These are phyloP conservation scores for Ananas comosus DNA, from an alignment of 176 grass and related monocot species.

Conservation along the genomic window DNA sequence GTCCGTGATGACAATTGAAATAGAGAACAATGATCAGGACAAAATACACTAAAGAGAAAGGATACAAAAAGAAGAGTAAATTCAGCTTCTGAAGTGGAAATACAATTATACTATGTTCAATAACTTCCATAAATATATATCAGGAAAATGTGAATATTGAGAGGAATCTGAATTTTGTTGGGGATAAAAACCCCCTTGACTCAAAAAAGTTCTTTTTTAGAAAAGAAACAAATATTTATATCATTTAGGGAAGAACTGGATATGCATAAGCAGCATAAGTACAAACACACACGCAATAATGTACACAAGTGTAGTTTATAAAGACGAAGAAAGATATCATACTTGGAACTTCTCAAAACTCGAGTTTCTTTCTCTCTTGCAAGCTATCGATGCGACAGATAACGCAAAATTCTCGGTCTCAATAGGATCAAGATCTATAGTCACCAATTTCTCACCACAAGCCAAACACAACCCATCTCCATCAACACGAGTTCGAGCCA, in stretches of 20 bases:
- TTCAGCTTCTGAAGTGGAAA: background rate
- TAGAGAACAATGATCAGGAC: background rate
- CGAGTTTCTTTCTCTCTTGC: slow-evolving; percentile 41
- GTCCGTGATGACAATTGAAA: background rate
- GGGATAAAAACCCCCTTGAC: too few relatives aligned
- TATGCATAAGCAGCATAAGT: background rate
- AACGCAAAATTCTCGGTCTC: slow-evolving; percentile 51
- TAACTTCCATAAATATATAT: background rate
- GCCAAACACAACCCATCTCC: slow-evolving; percentile 40
- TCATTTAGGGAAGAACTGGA: too few relatives aligned
- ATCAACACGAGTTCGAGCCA: slow-evolving; percentile 25
- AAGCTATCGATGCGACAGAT: slow-evolving; percentile 38
- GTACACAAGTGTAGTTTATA: background rate
- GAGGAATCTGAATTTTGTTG: too few relatives aligned
- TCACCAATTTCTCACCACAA: slow-evolving; percentile 51
- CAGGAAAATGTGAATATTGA: background rate
- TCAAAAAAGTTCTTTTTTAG: too few relatives aligned
- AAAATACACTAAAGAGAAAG: background rate
- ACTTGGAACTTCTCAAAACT: slow-evolving; percentile 63
- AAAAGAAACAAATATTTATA: too few relatives aligned
- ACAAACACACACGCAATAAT: background rate
- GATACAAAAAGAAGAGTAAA: background rate
- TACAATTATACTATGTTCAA: background rate
- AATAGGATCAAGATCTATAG: slow-evolving; percentile 56
- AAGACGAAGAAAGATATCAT: slow-evolving; percentile 5